Evolutionary conservation across 805 yeast genomes (phyloP), one percentile per base, ranked within the genome.

Genomic region (Candida awuae): DNA sequence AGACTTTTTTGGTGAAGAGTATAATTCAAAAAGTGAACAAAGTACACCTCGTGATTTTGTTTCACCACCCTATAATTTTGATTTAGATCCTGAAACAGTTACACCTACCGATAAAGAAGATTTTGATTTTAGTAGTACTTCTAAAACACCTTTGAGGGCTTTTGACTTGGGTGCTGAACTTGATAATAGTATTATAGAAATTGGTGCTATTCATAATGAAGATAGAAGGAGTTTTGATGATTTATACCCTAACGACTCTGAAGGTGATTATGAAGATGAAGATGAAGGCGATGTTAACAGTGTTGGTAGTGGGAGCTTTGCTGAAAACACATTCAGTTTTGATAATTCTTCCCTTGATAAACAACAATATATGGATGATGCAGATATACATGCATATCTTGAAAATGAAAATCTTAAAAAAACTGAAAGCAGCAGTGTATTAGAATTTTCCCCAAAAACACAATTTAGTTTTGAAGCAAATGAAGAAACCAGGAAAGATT

Each of bases 101-200:
- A 39, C 39, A 3, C 42, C 42, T 2, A 39, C 35, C 6, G 42
- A 30, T 13, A 20, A 22, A n/a, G 8, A 15, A 3, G 14, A 10
- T 13, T 5, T 20, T 21, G 28, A 25, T 12, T 14, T 10, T 5
- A 4, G 10, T 7, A 5, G 15, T 19, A 25, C 4, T 15, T 2
- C 26, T 7, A 6, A 13, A 12, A 34, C 43, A 4, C n/a, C 32
- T 26, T 28, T n/a, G 14, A 29, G 47, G 19, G 32, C 27, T 25
- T 27, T 43, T 19, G 45, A 39, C 21, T 36, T 44, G 26, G 50
- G 30, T n/a, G 40, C 39, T 33, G 51, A 48, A 19, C 32, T 44
- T 12, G 50, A 41, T 5, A 43, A 39, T 30, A 37, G 36, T 22
- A 29, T 43, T 13, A 19, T 19, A 1, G 36, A 29, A 6, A 22